Conservation (phyloP, 768 basidiomycete genomes). For the Lactarius deliciosus region DNA sequence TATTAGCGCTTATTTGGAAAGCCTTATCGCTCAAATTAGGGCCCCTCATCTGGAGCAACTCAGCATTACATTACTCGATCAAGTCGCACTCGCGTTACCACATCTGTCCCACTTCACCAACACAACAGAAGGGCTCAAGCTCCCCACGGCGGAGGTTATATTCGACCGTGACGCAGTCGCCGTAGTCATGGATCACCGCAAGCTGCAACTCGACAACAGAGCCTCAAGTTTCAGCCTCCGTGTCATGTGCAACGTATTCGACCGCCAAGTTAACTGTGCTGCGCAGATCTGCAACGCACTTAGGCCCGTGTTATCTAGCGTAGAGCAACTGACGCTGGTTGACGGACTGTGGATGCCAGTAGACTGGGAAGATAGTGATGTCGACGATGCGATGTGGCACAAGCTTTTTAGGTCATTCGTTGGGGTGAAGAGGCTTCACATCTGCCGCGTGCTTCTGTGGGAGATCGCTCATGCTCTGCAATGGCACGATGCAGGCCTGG, state of each 20-base stretch:
- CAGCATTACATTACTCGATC: background rate
- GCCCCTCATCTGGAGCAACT: background rate
- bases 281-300: conserved; percentile 9
- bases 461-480: background rate
- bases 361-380: background rate
- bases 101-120: background rate
- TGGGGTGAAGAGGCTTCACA: background rate
- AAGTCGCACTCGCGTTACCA: background rate
- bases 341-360: background rate
- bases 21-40: background rate
- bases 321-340: background rate
- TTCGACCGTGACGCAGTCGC: background rate
- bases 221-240: background rate
- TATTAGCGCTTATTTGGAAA: background rate
- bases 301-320: background rate
- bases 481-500: background rate
- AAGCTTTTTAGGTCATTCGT: background rate
- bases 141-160: background rate
- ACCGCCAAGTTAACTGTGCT: background rate
- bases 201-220: background rate
- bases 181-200: background rate
- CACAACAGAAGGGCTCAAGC: background rate
- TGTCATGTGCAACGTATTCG: conserved; percentile 5
- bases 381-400: background rate
- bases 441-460: background rate